Evolutionary conservation across 2,329 filamentous ascomycete genomes (phyloP).

Genomic region (Colletotrichum filicis): DNA sequence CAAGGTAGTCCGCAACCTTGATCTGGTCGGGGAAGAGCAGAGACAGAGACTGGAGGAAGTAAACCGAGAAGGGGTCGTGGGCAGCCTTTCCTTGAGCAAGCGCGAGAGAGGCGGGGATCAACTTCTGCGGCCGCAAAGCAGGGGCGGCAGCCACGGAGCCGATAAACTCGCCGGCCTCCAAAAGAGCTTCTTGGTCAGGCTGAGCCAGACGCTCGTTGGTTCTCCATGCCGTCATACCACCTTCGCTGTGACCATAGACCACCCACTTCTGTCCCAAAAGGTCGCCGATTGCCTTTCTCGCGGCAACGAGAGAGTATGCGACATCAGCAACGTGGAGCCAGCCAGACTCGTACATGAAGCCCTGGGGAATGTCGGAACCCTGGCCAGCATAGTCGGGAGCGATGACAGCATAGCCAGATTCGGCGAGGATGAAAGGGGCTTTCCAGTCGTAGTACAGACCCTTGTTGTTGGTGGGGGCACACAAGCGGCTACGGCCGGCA

Average conservation of each 20-base stretch:
- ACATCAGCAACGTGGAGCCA: constrained; percentile 38
- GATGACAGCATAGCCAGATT: constrained; percentile 27
- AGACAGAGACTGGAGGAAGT: constrained; percentile 35
- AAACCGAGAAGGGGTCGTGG: constrained; percentile 32
- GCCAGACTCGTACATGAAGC: constrained; percentile 38
- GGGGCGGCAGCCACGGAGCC: constrained; percentile 33
- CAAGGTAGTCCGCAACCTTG: constrained; percentile 35
- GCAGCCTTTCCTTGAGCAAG: constrained; percentile 21
- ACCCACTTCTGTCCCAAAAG: constrained; percentile 37
- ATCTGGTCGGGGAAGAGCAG: constrained; percentile 30
- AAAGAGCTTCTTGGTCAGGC: not conserved
- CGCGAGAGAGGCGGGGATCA: constrained; percentile 27
- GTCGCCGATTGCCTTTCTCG: constrained; percentile 28
- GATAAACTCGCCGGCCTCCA: constrained; percentile 27
- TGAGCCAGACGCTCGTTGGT: constrained; percentile 40
- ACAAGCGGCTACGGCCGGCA: constrained; percentile 36
- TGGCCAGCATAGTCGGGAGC: constrained; percentile 28
- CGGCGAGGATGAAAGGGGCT: constrained; percentile 35
- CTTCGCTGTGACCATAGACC: constrained; percentile 39
- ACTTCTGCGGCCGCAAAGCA: constrained; percentile 27
- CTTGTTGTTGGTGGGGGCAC: constrained; percentile 39
- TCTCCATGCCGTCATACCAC: constrained; percentile 40
- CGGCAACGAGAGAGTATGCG: constrained; percentile 33
- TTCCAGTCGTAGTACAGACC: constrained; percentile 39
- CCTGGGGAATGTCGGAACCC: constrained; percentile 36